Evolutionary conservation across 1,139 yeast genomes (phyloP).

Genomic region (Geotrichum cucujoidarum): DNA sequence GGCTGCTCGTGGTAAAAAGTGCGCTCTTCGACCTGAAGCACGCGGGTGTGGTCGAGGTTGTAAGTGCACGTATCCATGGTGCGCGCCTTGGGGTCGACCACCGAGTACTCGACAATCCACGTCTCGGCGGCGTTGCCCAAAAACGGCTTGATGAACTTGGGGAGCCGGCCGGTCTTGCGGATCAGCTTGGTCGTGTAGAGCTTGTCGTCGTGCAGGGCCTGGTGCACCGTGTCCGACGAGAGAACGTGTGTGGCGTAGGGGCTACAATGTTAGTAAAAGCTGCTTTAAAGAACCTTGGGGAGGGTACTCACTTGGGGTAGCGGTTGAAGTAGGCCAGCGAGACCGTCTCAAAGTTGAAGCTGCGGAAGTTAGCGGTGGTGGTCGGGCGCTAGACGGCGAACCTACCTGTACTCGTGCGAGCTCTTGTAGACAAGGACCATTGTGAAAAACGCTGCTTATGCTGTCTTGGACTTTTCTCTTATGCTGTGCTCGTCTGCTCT

Average conservation of each 20-base stretch:
- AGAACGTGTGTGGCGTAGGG: constrained; percentile 89
- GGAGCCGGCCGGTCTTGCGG: constrained; percentile 75
- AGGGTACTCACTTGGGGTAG: constrained; percentile 56
- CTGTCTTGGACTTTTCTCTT: too few relatives aligned
- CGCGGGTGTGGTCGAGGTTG: constrained; percentile 78
- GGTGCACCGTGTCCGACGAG: constrained; percentile 72
- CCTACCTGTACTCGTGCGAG: constrained; percentile 50
- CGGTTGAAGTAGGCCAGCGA: constrained; percentile 76
- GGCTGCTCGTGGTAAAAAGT: constrained; percentile 44
- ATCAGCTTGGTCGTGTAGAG: constrained; percentile 71
- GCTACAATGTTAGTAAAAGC: too few relatives aligned
- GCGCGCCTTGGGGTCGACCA: constrained; percentile 58
- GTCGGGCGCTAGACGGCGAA: background rate
- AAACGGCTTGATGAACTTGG: constrained; percentile 73
- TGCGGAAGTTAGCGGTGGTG: constrained; percentile 6
- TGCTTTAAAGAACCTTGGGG: background rate
- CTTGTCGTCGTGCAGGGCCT: constrained; percentile 50
- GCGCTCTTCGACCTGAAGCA: constrained; percentile 75
- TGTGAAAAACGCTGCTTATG: background rate
- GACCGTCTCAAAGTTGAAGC: constrained; percentile 61
- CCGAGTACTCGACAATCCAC: constrained; percentile 78
- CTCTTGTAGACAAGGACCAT: constrained; percentile 69
- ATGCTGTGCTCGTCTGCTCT: too few relatives aligned
- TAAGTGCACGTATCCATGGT: constrained; percentile 68
- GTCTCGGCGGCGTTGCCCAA: constrained; percentile 68